A percentile compares a stretch with the other conserved stretches of the same genome.
Evolutionary conservation across 148 eudicot species (phyloP).

Genomic region (Fallopia convolvulus): DNA sequence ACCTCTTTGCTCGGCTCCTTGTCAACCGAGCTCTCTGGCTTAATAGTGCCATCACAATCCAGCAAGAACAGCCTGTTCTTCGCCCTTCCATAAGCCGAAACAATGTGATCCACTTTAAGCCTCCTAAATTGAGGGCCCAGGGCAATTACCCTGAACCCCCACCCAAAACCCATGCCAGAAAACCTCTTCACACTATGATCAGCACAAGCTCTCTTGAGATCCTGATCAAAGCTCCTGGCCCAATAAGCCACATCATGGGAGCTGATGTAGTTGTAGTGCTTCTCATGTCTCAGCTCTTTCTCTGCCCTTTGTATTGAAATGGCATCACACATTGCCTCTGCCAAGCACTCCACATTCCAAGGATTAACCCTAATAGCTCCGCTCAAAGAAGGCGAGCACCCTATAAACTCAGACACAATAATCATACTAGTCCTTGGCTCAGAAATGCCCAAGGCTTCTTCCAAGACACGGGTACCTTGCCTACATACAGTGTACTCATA

Average conservation of each 20-base stretch:
- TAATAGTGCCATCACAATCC: constrained; percentile 78
- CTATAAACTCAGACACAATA: constrained; percentile 77
- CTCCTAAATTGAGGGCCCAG: constrained; percentile 62
- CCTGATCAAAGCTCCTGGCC: constrained; percentile 73
- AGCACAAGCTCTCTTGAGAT: constrained; percentile 67
- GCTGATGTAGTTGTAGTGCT: constrained; percentile 64
- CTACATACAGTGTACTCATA: constrained; percentile 62
- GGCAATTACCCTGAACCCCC: constrained; percentile 60
- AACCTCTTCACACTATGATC: constrained; percentile 62
- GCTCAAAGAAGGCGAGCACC: constrained; percentile 81
- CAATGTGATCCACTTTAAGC: constrained; percentile 53
- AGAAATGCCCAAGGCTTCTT: constrained; percentile 33
- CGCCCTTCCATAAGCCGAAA: constrained; percentile 35
- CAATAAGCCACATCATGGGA: constrained; percentile 84
- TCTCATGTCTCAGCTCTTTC: constrained; percentile 64
- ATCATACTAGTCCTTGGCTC: constrained; percentile 47
- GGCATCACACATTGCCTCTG: constrained; percentile 49
- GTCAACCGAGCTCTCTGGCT: constrained; percentile 42
- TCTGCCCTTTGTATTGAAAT: constrained; percentile 43
- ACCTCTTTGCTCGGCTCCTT: constrained; percentile 48
- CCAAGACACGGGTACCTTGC: constrained; percentile 44
- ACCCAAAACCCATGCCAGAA: constrained; percentile 83
- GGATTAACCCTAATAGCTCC: constrained; percentile 89
- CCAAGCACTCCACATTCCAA: constrained; percentile 61
- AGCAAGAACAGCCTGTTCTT: constrained; percentile 52